Base-by-base conservation (phyloP, 192 early-diverging fungal genomes). In the Linnemannia hyalina region DNA sequence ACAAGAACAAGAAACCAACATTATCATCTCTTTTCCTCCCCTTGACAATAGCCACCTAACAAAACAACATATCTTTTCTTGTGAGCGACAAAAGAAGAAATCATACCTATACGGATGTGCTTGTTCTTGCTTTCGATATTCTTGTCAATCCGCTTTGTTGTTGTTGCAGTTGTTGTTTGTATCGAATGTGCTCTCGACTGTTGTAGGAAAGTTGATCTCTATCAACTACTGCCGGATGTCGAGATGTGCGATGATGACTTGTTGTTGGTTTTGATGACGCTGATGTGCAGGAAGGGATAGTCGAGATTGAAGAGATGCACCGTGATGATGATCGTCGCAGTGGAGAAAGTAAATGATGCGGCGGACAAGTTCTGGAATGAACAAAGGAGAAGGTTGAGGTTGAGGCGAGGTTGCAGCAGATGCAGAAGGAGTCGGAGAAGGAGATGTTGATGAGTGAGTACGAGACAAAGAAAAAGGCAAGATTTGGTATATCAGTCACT, bases 331-430 rank as follows among this genome's bases (percentile, higher is more conserved):
- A 35, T 35, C 29, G 32, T 75, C 74, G 32, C 15, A 55, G 52
- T 63, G 29, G 35, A 63, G 29, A 75, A 55, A 57, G 38, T 40
- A 57, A 2, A 47, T 63, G 38, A 75, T 75, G 22, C 54, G 11
- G 32, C 54, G 18, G 54, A 75, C 63, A 6, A 75, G 52, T 26
- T 75, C 55, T 52, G 74, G 74, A 15, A 75, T 75, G 54, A 75
- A 75, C 29, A 75, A 23, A 18, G 74, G 74, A 10, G 74, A 75
- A 8, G 74, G 55, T 35, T 15, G 15, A 54, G 47, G 74, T 49
- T 15, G 15, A 54, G 47, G 6, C 29, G 29, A 65, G 11, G n/a
- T 11, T 15, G 44, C 44, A 46, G 44, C 44, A 46, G 26, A 65
- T 15, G 11, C 11, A 65, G 60, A 4, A 65, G 29, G 29, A 52